Percentiles rank a stretch among this genome's conserved stretches.
These are phyloP conservation scores for Amylocarpus encephaloides DNA, from an alignment of 2,329 filamentous ascomycete species.

Conservation along the genomic window DNA sequence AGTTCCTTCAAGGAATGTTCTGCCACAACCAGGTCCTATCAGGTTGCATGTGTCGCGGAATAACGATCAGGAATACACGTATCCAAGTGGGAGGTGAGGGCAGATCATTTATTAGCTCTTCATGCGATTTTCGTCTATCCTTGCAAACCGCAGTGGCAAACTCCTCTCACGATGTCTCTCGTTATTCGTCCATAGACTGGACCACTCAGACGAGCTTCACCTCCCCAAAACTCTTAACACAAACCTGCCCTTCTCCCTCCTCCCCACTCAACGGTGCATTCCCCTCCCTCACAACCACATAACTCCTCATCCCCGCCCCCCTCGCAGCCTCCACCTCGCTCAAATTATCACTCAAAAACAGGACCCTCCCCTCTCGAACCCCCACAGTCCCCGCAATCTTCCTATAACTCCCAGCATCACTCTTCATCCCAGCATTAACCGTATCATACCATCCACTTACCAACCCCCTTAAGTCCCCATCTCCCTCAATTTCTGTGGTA, in stretches of 20 bases:
- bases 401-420: constrained; percentile 58
- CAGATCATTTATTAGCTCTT: too few relatives aligned
- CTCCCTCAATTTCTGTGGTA: constrained; percentile 31
- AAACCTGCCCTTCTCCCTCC: constrained; percentile 31
- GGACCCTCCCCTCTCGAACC: constrained; percentile 46
- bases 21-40: too few relatives aligned
- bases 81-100: too few relatives aligned
- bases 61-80: too few relatives aligned
- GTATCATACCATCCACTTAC: constrained; percentile 72
- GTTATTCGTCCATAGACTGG: too few relatives aligned
- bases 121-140: too few relatives aligned
- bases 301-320: constrained; percentile 55
- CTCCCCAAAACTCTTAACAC: constrained; percentile 28
- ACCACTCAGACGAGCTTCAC: constrained; percentile 9
- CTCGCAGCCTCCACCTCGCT: constrained; percentile 60
- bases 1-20: too few relatives aligned
- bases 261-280: constrained; percentile 56
- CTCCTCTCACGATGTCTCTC: too few relatives aligned
- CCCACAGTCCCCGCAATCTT: constrained; percentile 31
- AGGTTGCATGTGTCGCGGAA: too few relatives aligned
- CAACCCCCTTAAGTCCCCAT: constrained; percentile 50
- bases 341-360: constrained; percentile 79
- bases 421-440: constrained; percentile 71
- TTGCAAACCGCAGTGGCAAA: too few relatives aligned
- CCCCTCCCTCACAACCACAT: constrained; percentile 60